Evolutionary conservation across 495 filamentous ascomycete genomes (phyloP).

Genomic region (Chaetomidium leptoderma): DNA sequence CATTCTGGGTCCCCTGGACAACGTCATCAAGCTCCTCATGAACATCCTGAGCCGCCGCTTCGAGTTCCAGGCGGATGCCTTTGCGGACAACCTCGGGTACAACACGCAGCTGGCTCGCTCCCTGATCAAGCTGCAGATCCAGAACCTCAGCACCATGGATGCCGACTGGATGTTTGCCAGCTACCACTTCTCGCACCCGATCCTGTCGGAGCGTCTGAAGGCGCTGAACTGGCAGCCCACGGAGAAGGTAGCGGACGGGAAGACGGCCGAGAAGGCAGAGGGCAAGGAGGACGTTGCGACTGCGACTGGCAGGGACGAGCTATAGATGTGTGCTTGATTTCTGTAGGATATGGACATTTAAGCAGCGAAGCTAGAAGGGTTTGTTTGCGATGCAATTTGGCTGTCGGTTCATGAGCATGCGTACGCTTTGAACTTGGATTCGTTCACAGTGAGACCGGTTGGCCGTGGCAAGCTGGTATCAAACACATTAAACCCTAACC

Average conservation of each 20-base stretch:
- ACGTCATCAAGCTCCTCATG: slow-evolving; percentile 87
- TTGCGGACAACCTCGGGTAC: slow-evolving; percentile 82
- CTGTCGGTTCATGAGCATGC: too few relatives aligned
- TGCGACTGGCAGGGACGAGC: slow-evolving; percentile 36
- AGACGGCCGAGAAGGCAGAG: slow-evolving; percentile 30
- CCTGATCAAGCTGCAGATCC: slow-evolving; percentile 94
- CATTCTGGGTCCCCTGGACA: slow-evolving; percentile 84
- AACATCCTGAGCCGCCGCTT: slow-evolving; percentile 90
- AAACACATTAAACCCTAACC: neutral
- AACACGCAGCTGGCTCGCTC: slow-evolving; percentile 76
- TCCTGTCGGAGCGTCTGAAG: slow-evolving; percentile 85
- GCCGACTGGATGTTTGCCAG: slow-evolving; percentile 96
- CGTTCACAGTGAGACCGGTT: too few relatives aligned
- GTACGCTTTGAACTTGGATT: too few relatives aligned
- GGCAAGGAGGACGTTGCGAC: slow-evolving; percentile 33
- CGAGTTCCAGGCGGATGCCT: slow-evolving; percentile 92
- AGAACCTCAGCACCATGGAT: slow-evolving; percentile 97
- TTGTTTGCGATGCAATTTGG: neutral
- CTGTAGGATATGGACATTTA: neutral
- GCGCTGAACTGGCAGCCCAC: slow-evolving; percentile 72
- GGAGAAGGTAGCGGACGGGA: slow-evolving; percentile 42
- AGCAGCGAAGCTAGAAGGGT: neutral
- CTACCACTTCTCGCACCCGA: slow-evolving; percentile 97
- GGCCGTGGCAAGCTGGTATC: neutral
- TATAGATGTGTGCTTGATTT: slow-evolving; percentile 22